Evolutionary conservation across 805 yeast species (phyloP), one percentile per base, ranked within the genome.

Genomic region (Metschnikowia cerradonensis): DNA sequence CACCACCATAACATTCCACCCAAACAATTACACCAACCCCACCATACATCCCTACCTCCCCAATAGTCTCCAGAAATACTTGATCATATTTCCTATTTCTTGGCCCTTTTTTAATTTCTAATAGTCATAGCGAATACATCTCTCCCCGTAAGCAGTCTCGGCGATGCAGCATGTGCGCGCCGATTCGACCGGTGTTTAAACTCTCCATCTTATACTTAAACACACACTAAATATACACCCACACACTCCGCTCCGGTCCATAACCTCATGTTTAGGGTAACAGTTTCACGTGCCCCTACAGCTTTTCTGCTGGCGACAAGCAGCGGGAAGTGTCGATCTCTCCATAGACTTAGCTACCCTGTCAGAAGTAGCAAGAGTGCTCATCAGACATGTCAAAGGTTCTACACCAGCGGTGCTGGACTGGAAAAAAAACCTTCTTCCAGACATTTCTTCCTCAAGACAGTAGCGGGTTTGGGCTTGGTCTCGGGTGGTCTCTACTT

Each of bases 401-500:
- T 17, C 45, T 32, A 17, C 37, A 20, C 37, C 17, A 11, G 22
- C 17, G 13, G 8, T 15, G 26, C 32, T n/a, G 26, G 33, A 8
- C 41, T 15, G 22, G 40, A 10, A 20, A 37, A 6, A 19, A n/a
- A 26, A 8, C 14, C 38, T 15, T 37, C 26, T 4, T 19, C 22
- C 10, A n/a, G 11, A 23, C 45, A 31, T 20, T 11, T 31, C 17
- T 26, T 46, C 5, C 35, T 39, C 30, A 30, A 39, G 15, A 19
- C 48, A 14, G n/a, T 36, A 3, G 49, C 38, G 10, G 45, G 49
- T 6, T 15, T 39, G 23, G 33, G 31, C 13, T 23, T 38, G 34
- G 47, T 34, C 1, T 67, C 68, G 5, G 52, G 67, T 13, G 47
- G 61, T 1, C 58, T 71, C 14, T 74, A 68, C 53, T 54, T 59